Evolutionary conservation across 2,329 filamentous ascomycete genomes (phyloP), one percentile per base, ranked within the genome.

Genomic region (Bipolaris oryzae): DNA sequence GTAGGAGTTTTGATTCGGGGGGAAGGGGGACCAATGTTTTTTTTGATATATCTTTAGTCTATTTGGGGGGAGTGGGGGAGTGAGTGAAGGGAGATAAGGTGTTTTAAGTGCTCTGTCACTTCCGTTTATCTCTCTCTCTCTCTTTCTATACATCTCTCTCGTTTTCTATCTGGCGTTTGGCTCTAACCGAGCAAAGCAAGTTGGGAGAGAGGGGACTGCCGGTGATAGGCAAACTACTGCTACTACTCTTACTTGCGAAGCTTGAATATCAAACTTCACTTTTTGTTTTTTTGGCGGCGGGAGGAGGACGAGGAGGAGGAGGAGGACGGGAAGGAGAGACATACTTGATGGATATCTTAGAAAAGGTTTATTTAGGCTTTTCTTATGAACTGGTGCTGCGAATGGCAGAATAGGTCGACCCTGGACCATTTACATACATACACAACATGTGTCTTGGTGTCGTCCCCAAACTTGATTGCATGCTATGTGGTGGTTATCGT

Each of bases 1-100:
- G 70, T 47, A 66, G 70, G 70, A 67, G 70, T 73, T 70, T 59
- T 41, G 25, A 28, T 28, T 28, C 25, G 25, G 9, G 34, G n/a
- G 18, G 18, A 13, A 18, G 10, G 7, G 23, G 55, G n/a, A 11
- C 43, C 16, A 48, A 21, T 39, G 33, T 43, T 60, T 62, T 47
- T 63, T 62, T 47, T 63, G 55, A 28, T 62, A 63, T 57, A 60
- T 61, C 57, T n/a, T 51, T 47, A 61, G 62, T 60, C 67, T 64
- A 62, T 58, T 58, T 55, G 52, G 45, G 51, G 61, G 50, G 61
- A 63, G n/a, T n/a, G n/a, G 63, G 18, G 38, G 13, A 4, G 42
- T 43, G 41, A 23, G 41, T 31, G 23, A 43, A 44, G 31, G 23
- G 42, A 33, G 21, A 25, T 6, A 18, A 23, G 21, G 23, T n/a